Conservation (phyloP, 1,284 basidiomycete species). For the Pulveroboletus ridleyi region DNA sequence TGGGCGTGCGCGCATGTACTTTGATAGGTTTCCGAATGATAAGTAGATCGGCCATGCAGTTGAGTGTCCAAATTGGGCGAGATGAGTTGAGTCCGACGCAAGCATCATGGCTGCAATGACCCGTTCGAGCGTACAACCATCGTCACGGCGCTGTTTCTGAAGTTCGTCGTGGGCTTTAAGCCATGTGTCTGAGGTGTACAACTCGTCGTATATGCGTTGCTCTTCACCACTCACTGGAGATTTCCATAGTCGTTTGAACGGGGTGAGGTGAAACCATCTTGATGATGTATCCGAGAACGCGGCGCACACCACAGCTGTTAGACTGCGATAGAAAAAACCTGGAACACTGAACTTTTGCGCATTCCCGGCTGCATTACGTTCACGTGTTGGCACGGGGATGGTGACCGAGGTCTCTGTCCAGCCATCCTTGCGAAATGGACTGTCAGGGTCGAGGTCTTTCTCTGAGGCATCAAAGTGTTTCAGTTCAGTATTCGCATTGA, state of each 20-base stretch:
- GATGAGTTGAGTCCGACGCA: not conserved
- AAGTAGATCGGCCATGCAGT: conserved; percentile 2
- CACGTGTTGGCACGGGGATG: no score
- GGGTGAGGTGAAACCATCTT: no score
- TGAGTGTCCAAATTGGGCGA: conserved; percentile 1
- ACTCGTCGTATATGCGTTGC: no score
- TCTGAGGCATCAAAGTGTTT: not conserved
- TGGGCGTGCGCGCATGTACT: not conserved
- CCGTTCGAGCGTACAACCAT: not conserved
- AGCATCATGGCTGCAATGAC: conserved; percentile 2
- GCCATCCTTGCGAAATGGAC: not conserved
- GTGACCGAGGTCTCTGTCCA: not conserved
- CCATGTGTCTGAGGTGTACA: conserved; percentile 4
- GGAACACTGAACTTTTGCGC: no score
- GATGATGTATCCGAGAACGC: no score
- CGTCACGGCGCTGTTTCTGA: not conserved
- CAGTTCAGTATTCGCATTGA: not conserved
- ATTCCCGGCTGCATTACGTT: no score
- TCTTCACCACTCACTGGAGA: no score
- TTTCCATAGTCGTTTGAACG: no score
- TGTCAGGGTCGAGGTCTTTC: not conserved
- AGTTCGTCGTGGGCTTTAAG: not conserved
- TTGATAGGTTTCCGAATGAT: not conserved
- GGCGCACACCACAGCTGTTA: no score
- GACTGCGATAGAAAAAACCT: no score